Conservation (phyloP, 352 stramenopile species). For the Pythium coloratum region DNA sequence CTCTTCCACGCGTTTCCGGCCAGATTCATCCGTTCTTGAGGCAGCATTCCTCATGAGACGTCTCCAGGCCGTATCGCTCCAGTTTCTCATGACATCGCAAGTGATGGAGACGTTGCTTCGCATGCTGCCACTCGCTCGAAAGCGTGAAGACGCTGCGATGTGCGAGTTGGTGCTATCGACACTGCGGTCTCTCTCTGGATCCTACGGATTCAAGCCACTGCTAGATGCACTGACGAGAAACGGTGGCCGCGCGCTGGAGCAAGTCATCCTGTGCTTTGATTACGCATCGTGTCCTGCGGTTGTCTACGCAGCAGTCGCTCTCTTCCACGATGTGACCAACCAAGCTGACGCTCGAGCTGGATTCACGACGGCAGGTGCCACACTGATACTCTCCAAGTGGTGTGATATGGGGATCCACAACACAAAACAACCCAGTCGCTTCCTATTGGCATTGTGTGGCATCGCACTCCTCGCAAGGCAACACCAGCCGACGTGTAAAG, state of each 20-base stretch:
- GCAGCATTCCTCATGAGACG: conserved; percentile 12
- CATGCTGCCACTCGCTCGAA: conserved; percentile 15
- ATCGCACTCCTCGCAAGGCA: conserved; percentile 55
- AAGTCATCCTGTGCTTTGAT: conserved; percentile 46
- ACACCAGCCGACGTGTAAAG: conserved; percentile 1
- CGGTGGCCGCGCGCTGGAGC: conserved; percentile 51
- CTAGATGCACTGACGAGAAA: conserved; percentile 57
- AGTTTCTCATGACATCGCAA: conserved; percentile 22
- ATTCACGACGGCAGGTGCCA: conserved; percentile 62
- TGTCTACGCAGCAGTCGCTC: conserved; percentile 38
- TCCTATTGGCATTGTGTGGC: conserved; percentile 52
- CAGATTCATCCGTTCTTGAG: background rate
- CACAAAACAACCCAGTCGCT: conserved; percentile 28
- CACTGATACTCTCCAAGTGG: conserved; percentile 48
- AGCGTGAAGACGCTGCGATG: conserved; percentile 16
- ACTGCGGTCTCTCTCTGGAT: conserved; percentile 37
- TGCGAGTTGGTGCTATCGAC: conserved; percentile 46
- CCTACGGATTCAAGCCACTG: conserved; percentile 53
- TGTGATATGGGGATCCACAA: conserved; percentile 34
- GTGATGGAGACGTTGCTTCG: conserved; percentile 23
- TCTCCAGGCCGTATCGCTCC: background rate
- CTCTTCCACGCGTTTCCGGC: background rate
- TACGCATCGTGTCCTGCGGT: conserved; percentile 30
- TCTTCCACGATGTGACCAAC: conserved; percentile 65
- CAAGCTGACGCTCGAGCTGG: conserved; percentile 51